Conservation (phyloP, 2,329 filamentous ascomycete genomes). For the Penicillium brevicompactum region DNA sequence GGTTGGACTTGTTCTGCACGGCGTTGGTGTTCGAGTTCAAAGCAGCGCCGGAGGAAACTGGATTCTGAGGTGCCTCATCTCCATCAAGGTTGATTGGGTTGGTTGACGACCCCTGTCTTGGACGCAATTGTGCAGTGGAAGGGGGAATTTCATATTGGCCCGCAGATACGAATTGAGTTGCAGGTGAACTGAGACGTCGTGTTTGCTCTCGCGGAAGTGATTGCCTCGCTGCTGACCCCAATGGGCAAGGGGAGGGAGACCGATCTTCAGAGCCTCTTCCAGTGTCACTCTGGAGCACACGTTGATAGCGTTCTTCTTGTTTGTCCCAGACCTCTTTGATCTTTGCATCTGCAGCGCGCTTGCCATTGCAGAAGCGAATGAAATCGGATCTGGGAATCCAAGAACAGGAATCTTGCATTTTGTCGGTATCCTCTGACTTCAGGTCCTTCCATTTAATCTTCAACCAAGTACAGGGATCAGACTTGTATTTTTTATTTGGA, state of each 20-base stretch:
- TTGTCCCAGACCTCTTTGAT: not conserved
- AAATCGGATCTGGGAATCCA: not conserved
- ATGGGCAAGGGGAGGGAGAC: not conserved
- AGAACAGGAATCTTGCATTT: not conserved
- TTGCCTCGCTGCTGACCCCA: not conserved
- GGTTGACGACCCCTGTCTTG: not conserved
- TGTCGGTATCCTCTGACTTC: not conserved
- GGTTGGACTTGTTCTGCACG: not conserved
- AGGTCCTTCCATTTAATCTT: constrained; percentile 2
- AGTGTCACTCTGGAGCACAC: not conserved
- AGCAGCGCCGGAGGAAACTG: not conserved
- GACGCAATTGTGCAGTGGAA: not conserved
- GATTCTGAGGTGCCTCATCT: not conserved
- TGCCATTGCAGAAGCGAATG: not conserved
- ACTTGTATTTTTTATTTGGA: no score
- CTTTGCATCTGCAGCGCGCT: not conserved
- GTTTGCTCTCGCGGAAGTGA: not conserved
- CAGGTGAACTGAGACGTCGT: not conserved
- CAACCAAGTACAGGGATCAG: no score
- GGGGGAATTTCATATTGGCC: not conserved
- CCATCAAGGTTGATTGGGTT: not conserved
- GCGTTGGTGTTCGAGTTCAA: not conserved
- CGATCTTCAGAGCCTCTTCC: not conserved
- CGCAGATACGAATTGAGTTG: not conserved
- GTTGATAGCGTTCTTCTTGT: not conserved